Base-by-base conservation (phyloP, 345 rosid species). In the Iberis pinnata region DNA sequence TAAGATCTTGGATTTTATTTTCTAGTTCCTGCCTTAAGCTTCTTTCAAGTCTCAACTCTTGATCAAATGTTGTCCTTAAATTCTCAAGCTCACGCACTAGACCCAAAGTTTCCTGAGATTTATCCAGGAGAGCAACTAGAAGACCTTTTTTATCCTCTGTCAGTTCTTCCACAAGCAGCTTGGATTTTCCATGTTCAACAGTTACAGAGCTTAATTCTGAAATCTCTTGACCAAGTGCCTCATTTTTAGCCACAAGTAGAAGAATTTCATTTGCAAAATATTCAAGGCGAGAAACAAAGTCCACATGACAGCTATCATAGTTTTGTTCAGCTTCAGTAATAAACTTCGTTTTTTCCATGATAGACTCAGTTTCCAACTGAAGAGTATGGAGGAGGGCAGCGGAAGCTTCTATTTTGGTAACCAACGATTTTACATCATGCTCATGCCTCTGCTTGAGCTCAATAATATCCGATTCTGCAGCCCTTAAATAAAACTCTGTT, bases 391-490 rank as follows among this genome's bases (percentile, higher is more conserved):
- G 53, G 54, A 69, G 43, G 19, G 68, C 53, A 71, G 63, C 69
- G 53, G 85, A 82, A 33, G 44, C 68, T 63, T 72, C 73, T 20
- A 82, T 64, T 61, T 78, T 80, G 49, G 69, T 64, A 12, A 67
- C 70, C 57, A 78, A 61, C 68, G 64, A 64, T 14, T 47, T 64
- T 48, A 71, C 7, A 56, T 77, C 84, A 58, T 54, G 58, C 55
- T 78, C 82, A 43, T 70, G 75, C 70, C 70, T 78, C 75, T 72
- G 70, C 71, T 82, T 87, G 60, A 82, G 61, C 59, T 71, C 58
- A 45, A 56, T 31, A 53, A 65, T 61, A 59, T 80, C 78, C 43
- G 84, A 65, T 73, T 78, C 74, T n/a, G 75, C 77, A 39, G 64
- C 69, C 58, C 61, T 59, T 53, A 77, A 60, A 46, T 70, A 60